A percentile compares a stretch with the other conserved stretches of the same genome.
These are phyloP conservation scores for Angophora floribunda DNA, from an alignment of 345 rosid genomes.

Conservation along the genomic window DNA sequence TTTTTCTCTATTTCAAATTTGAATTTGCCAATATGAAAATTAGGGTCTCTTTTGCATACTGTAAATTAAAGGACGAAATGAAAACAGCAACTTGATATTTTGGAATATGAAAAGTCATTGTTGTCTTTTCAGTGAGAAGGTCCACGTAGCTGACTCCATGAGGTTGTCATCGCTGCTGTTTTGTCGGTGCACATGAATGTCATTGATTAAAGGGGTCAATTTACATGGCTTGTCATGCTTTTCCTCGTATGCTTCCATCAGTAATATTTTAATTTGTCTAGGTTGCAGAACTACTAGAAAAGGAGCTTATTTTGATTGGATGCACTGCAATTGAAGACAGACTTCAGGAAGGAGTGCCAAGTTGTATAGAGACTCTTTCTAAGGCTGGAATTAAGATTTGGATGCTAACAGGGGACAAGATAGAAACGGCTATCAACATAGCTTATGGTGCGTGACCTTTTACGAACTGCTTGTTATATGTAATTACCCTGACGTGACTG, in stretches of 20 bases:
- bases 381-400: conserved; percentile 99
- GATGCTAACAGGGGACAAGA: conserved; percentile 96
- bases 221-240: background rate
- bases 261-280: conserved; percentile 8
- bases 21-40: background rate
- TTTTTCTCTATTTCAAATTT: background rate
- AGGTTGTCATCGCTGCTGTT: background rate
- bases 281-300: conserved; percentile 92
- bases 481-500: background rate
- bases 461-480: background rate
- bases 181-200: background rate
- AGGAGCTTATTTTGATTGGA: conserved; percentile 83
- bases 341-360: conserved; percentile 98
- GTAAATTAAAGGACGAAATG: too few relatives aligned
- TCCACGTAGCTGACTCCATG: background rate
- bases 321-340: conserved; percentile 97
- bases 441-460: conserved; percentile 63
- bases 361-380: conserved; percentile 89
- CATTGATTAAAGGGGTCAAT: background rate
- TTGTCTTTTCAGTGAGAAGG: background rate
- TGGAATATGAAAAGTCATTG: too few relatives aligned
- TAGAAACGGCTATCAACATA: conserved; percentile 96
- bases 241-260: background rate
- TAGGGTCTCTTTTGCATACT: too few relatives aligned
- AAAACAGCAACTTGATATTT: too few relatives aligned